Evolutionary conservation across 495 filamentous ascomycete species (phyloP).

Genomic region (Penicillium soppii): DNA sequence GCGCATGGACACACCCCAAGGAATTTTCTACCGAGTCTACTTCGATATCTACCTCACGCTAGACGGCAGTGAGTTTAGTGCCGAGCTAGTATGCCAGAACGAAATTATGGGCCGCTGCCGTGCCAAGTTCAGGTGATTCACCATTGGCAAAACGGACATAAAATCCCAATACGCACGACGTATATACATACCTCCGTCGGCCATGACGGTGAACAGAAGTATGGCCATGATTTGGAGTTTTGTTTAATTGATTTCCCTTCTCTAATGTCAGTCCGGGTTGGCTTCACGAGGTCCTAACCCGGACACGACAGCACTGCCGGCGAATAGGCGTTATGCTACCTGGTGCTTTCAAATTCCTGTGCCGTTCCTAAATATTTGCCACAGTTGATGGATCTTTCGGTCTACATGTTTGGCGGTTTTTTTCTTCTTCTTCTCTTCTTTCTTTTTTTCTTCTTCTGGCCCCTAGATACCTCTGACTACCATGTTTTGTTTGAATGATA

Average conservation of each 20-base stretch:
- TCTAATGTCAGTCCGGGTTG: neutral
- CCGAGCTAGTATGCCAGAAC: conserved; percentile 96
- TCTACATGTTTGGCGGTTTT: conserved; percentile 12
- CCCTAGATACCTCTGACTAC: conserved; percentile 32
- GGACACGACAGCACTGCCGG: conserved; percentile 15
- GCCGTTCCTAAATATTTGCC: conserved; percentile 11
- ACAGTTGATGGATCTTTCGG: conserved; percentile 2
- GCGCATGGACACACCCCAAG: conserved; percentile 98
- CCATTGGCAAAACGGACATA: neutral
- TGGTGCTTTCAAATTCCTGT: conserved; percentile 12
- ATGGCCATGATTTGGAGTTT: neutral
- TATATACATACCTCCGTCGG: neutral
- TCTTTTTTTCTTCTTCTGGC: conserved; percentile 13
- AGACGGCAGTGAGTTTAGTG: conserved; percentile 96
- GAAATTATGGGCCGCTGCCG: conserved; percentile 98
- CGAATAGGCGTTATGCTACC: conserved; percentile 26
- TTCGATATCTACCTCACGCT: conserved; percentile 89
- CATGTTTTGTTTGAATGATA: conserved; percentile 22
- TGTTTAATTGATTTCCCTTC: neutral
- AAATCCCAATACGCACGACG: conserved; percentile 4
- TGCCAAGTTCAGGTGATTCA: conserved; percentile 66
- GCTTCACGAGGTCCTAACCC: neutral
- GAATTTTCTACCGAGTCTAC: conserved; percentile 90
- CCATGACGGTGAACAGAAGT: neutral
- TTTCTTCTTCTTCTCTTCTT: conserved; percentile 5